A percentile compares a stretch with the other conserved stretches of the same genome.
phyloP scores from a whole-genome alignment of 306 rosid species.

The Rosa lucieae region DNA sequence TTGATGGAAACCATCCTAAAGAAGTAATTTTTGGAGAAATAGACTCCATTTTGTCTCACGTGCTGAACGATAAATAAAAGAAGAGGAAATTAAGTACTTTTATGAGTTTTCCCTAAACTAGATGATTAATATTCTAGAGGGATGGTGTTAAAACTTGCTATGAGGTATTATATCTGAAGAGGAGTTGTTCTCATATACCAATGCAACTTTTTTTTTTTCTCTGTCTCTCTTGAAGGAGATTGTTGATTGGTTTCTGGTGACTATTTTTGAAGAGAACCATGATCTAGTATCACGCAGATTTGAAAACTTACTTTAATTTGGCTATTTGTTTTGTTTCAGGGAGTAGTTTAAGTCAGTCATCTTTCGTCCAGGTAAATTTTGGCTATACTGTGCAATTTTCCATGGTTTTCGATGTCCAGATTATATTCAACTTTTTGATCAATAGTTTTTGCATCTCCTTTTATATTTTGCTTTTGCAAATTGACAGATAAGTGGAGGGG shows the following conservation, averaged over 20 bases:
- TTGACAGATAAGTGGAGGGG: constrained; percentile 90
- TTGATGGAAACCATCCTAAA: constrained; percentile 75
- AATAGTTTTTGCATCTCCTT: constrained; percentile 22
- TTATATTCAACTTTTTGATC: not conserved
- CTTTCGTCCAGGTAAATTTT: constrained; percentile 47
- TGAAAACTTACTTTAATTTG: not conserved
- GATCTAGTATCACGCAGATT: not conserved
- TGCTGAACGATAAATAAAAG: constrained; percentile 48
- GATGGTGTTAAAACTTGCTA: constrained; percentile 13
- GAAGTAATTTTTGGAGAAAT: constrained; percentile 69
- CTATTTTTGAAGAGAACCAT: not conserved
- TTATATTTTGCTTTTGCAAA: constrained; percentile 46
- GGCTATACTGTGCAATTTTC: constrained; percentile 21
- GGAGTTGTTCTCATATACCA: not conserved
- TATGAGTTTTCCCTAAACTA: constrained; percentile 13
- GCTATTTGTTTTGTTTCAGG: constrained; percentile 35
- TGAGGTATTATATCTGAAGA: constrained; percentile 1
- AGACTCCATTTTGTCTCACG: constrained; percentile 56
- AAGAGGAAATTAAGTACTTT: constrained; percentile 37
- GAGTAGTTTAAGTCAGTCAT: constrained; percentile 37
- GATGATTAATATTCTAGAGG: constrained; percentile 9
- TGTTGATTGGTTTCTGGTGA: not conserved
- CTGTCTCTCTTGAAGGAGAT: not conserved
- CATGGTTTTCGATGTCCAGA: constrained; percentile 1
- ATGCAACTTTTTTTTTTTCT: not conserved